Evolutionary conservation across 148 eudicot genomes (phyloP).

Genomic region (Rhododendron williamsianum): DNA sequence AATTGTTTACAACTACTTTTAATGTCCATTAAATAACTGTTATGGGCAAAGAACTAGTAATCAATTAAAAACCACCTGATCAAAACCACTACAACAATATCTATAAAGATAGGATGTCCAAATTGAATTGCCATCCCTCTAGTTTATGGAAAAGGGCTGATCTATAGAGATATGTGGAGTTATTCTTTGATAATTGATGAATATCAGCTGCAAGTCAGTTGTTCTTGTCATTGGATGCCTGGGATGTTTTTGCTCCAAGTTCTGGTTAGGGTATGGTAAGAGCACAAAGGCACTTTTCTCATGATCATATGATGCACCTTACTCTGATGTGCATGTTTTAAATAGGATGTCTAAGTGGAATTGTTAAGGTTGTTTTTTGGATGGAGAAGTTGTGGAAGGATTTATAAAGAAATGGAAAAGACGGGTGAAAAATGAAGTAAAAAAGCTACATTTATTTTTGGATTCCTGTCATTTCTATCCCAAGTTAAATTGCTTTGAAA

Average conservation of each 20-base stretch:
- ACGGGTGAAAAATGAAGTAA: neutral
- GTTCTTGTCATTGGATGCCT: neutral
- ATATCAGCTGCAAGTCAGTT: neutral
- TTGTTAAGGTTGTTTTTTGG: neutral
- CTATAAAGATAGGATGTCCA: no score
- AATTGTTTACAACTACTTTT: no score
- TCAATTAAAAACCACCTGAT: no score
- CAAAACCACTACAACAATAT: no score
- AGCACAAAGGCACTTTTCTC: no score
- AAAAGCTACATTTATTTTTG: neutral
- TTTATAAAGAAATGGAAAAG: neutral
- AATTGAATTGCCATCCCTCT: no score
- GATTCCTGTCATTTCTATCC: neutral
- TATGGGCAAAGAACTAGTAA: no score
- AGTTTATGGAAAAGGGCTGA: neutral
- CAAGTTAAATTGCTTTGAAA: neutral
- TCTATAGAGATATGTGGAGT: neutral
- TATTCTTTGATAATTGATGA: neutral
- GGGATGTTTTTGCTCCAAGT: neutral
- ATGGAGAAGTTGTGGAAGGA: neutral
- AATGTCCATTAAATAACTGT: no score
- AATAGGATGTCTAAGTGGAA: neutral
- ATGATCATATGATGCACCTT: neutral
- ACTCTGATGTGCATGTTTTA: neutral
- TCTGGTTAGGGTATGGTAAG: no score